These are phyloP conservation scores for Rhodomyrtus psidioides DNA, from an alignment of 441 rosid genomes.

Conservation along the genomic window DNA sequence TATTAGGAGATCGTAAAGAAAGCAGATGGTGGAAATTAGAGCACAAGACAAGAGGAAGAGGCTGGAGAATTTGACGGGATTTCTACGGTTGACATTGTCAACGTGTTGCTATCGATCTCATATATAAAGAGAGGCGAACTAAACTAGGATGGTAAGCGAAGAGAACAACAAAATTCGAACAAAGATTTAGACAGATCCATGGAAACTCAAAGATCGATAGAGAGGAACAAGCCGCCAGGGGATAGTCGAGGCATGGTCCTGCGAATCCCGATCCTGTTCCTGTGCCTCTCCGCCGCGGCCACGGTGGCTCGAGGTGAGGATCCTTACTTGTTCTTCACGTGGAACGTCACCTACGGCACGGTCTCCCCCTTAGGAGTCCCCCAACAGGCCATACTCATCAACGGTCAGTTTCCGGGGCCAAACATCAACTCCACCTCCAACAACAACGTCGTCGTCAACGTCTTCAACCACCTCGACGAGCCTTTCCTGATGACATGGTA, in stretches of 20 bases:
- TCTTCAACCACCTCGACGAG: constrained; percentile 8
- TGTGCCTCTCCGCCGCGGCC: constrained; percentile 1
- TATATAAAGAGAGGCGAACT: background rate
- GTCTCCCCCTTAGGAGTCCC: constrained; percentile 4
- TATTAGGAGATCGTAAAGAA: background rate
- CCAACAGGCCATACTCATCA: constrained; percentile 10
- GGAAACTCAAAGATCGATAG: background rate
- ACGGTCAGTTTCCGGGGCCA: constrained; percentile 12
- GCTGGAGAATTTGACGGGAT: constrained; percentile 1
- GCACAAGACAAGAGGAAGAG: background rate
- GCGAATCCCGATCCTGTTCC: background rate
- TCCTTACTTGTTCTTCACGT: constrained; percentile 11
- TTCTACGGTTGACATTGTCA: background rate
- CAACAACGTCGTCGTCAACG: constrained; percentile 5
- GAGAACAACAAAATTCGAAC: background rate
- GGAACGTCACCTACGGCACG: constrained; percentile 12
- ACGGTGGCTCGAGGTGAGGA: background rate
- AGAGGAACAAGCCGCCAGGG: background rate
- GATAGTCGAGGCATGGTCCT: background rate
- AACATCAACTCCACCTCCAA: constrained; percentile 16
- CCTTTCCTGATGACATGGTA: constrained; percentile 7
- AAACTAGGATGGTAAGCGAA: background rate
- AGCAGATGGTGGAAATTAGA: background rate
- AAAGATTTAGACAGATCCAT: background rate
- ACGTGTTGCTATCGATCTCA: background rate